These are phyloP conservation scores for Coccomyxa sp. DNA, from an alignment of 139 green algal genomes.

Conservation along the genomic window DNA sequence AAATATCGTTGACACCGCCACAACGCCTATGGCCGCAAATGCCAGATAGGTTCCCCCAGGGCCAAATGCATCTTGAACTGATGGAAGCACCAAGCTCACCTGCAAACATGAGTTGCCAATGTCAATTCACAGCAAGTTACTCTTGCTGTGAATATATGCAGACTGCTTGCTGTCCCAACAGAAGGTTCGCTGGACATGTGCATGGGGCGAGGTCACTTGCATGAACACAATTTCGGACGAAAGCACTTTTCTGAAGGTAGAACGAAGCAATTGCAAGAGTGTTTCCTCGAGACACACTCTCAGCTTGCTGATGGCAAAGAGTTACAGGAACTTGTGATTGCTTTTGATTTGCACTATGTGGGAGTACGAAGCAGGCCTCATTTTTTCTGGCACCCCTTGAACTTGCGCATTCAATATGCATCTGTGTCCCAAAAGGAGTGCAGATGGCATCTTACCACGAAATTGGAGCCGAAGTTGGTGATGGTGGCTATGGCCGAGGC, in stretches of 20 bases:
- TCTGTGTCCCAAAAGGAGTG: no score
- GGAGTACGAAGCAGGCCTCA: no score
- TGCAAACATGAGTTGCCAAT: neutral
- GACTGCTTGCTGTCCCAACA: neutral
- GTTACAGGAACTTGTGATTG: no score
- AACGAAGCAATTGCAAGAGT: no score
- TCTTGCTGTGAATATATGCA: neutral
- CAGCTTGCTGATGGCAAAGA: no score
- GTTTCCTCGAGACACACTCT: no score
- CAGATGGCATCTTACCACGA: conserved; percentile 45
- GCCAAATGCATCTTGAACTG: conserved; percentile 61
- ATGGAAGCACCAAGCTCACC: conserved; percentile 55
- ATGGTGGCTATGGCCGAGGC: conserved; percentile 82
- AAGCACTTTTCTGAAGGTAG: no score
- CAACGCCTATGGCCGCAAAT: conserved; percentile 71
- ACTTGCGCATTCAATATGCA: no score
- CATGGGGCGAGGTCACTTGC: neutral
- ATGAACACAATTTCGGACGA: no score
- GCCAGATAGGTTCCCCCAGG: conserved; percentile 60
- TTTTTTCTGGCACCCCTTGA: no score
- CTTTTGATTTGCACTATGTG: no score
- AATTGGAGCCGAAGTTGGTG: conserved; percentile 89
- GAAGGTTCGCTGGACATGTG: neutral
- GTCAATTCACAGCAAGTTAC: neutral
- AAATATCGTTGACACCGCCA: conserved; percentile 64